Evolutionary conservation across 2,329 filamentous ascomycete genomes (phyloP).

Genomic region (Zymoseptoria crescenta): DNA sequence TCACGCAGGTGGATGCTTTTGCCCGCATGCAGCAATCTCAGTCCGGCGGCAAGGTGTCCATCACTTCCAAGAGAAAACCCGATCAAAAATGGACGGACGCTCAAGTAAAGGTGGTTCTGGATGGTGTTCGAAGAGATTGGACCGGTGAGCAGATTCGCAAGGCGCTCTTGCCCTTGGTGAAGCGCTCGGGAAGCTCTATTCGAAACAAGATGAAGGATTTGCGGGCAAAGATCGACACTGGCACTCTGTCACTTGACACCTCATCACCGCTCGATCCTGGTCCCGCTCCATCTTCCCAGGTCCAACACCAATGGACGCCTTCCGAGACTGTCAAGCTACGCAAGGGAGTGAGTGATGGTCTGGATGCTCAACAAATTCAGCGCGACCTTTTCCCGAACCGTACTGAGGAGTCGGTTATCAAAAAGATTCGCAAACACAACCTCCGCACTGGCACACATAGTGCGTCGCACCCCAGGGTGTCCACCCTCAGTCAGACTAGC

Average conservation of each 20-base stretch:
- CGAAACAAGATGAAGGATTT: background rate
- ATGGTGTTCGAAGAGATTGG: slow-evolving; percentile 6
- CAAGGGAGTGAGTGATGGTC: background rate
- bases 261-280: background rate
- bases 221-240: background rate
- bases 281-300: background rate
- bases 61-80: background rate
- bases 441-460: background rate
- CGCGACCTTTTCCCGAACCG: background rate
- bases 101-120: slow-evolving; percentile 4
- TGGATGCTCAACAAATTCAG: background rate
- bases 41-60: background rate
- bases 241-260: background rate
- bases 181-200: background rate
- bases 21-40: background rate
- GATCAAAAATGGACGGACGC: slow-evolving; percentile 1
- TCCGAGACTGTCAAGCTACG: background rate
- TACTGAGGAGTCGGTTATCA: background rate
- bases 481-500: background rate
- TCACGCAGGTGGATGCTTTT: background rate
- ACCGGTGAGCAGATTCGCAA: background rate
- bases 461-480: background rate
- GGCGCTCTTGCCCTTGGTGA: background rate
- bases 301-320: background rate
- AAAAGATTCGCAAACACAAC: background rate